Evolutionary conservation across 768 basidiomycete genomes (phyloP).

Genomic region (Multifurca ochricompacta): DNA sequence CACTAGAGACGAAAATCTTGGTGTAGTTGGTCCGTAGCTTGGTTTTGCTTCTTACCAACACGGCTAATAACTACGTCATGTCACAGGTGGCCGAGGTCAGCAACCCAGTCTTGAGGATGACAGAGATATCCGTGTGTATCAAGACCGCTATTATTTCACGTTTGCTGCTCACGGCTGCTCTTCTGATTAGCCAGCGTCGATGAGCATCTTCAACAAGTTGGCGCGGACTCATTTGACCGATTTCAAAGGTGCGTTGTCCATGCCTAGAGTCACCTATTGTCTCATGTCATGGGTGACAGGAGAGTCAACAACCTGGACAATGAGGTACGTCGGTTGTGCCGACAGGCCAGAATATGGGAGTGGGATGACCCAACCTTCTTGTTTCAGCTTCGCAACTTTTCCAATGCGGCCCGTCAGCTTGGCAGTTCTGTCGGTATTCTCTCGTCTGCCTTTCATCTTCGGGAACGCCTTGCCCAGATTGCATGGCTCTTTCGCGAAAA

Average conservation of each 20-base stretch:
- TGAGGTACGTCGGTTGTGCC: conserved; percentile 36
- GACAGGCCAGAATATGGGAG: not conserved
- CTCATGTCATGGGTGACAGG: conserved; percentile 28
- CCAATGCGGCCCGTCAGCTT: conserved; percentile 67
- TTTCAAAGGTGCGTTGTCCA: conserved; percentile 46
- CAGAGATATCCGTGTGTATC: conserved; percentile 54
- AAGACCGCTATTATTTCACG: not conserved
- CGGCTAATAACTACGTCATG: not conserved
- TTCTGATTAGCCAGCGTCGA: conserved; percentile 51
- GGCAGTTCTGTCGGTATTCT: conserved; percentile 73
- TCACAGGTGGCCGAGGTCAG: conserved; percentile 25
- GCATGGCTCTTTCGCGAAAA: conserved; percentile 68
- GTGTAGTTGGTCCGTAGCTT: conserved; percentile 28
- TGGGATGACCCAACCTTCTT: not conserved
- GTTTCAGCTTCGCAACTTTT: conserved; percentile 62
- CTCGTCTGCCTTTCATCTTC: conserved; percentile 64
- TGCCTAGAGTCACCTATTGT: not conserved
- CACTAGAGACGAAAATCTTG: conserved; percentile 32
- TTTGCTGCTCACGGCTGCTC: not conserved
- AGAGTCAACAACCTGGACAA: conserved; percentile 55
- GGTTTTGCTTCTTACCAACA: not conserved
- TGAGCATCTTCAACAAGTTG: conserved; percentile 60
- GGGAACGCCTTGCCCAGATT: conserved; percentile 59
- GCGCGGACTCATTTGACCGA: conserved; percentile 55
- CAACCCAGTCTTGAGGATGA: conserved; percentile 54